phyloP scores from a whole-genome alignment of 1,139 yeast genomes.

The Hemisphaericaspora xylofermentans region DNA sequence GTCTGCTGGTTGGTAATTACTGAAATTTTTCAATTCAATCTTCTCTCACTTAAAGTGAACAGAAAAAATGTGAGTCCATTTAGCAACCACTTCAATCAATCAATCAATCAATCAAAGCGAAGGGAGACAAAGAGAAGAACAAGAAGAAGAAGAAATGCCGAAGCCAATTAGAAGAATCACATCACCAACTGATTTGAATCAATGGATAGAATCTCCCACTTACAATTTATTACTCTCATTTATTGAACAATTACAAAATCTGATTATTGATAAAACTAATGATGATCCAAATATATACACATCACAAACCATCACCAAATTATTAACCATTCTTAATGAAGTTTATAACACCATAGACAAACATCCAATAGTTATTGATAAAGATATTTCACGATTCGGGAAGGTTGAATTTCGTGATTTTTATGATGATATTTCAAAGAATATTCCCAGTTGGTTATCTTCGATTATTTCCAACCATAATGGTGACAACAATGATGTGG shows the following conservation, averaged over 20 bases:
- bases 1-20: too few species aligned
- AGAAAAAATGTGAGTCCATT: too few species aligned
- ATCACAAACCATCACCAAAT: constrained; percentile 27
- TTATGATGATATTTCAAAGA: constrained; percentile 59
- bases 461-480: constrained; percentile 10
- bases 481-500: constrained; percentile 6
- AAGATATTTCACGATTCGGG: constrained; percentile 80
- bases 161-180: constrained; percentile 56
- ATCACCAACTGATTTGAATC: constrained; percentile 58
- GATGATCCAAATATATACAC: constrained; percentile 35
- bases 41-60: too few species aligned
- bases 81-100: too few species aligned
- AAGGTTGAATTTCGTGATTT: constrained; percentile 85
- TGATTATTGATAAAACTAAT: constrained; percentile 66
- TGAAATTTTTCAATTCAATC: too few species aligned
- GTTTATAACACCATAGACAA: constrained; percentile 45
- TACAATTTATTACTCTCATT: constrained; percentile 54
- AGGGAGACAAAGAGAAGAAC: too few species aligned
- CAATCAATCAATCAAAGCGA: too few species aligned
- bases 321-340: constrained; percentile 43
- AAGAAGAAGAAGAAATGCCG: constrained; percentile 5
- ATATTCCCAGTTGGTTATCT: constrained; percentile 23
- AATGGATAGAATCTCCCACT: constrained; percentile 59
- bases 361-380: constrained; percentile 70
- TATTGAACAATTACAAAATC: constrained; percentile 55